Percentiles rank a stretch among this genome's conserved stretches.
phyloP scores from a whole-genome alignment of 305 asterid genomes.

The Fraxinus nigra region DNA sequence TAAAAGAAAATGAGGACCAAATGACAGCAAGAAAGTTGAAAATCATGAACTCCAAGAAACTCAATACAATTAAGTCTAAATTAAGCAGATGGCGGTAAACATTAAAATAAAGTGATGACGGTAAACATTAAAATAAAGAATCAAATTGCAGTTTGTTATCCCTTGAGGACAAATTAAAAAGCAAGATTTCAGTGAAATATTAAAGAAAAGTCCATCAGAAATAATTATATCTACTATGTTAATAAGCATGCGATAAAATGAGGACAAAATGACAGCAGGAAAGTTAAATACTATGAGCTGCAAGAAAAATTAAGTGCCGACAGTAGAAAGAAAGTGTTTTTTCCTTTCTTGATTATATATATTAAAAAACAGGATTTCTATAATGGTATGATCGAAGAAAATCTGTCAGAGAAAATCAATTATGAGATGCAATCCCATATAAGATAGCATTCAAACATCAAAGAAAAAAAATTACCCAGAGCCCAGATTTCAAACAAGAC shows the following conservation, averaged over 20 bases:
- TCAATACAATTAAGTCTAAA: neutral
- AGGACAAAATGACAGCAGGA: neutral
- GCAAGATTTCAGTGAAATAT: neutral
- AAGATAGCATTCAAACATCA: neutral
- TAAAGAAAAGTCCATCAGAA: neutral
- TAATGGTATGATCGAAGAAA: neutral
- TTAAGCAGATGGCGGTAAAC: neutral
- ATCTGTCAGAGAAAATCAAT: neutral
- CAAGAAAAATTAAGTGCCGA: neutral
- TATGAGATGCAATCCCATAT: neutral
- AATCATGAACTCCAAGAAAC: conserved; percentile 25
- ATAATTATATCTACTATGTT: neutral
- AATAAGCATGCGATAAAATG: neutral
- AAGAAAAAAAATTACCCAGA: neutral
- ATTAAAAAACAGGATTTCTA: neutral
- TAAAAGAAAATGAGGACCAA: neutral
- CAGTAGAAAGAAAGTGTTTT: neutral
- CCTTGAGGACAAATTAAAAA: neutral
- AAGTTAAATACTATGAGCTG: neutral
- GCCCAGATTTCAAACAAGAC: conserved; percentile 15
- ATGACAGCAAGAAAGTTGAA: conserved; percentile 10
- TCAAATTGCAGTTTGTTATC: neutral
- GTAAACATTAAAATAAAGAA: conserved; percentile 9
- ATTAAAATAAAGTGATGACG: neutral
- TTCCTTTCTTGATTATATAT: neutral